Evolutionary conservation across 768 basidiomycete species (phyloP).

Genomic region (Saitozyma podzolica): DNA sequence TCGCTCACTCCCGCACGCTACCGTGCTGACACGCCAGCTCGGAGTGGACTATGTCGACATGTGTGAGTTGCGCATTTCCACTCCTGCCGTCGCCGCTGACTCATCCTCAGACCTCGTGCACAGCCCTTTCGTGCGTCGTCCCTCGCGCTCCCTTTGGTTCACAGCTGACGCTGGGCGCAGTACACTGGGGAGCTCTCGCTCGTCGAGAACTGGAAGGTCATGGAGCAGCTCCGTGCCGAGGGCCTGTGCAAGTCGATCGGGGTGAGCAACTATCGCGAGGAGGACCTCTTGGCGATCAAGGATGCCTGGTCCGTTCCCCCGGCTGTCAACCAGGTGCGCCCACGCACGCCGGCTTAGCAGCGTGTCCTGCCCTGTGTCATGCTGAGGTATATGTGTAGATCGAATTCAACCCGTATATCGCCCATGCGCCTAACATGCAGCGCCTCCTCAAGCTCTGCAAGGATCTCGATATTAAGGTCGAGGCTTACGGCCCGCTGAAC

Average conservation of each 20-base stretch:
- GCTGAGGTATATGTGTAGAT: constrained; percentile 35
- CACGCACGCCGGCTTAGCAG: too few relatives aligned
- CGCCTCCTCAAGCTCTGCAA: constrained; percentile 46
- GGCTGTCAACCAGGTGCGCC: constrained; percentile 50
- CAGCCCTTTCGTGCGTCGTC: constrained; percentile 8
- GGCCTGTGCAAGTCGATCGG: constrained; percentile 56
- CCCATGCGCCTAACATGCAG: constrained; percentile 25
- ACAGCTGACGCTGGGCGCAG: too few relatives aligned
- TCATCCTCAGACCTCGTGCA: constrained; percentile 59
- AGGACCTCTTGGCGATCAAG: constrained; percentile 50
- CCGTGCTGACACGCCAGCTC: constrained; percentile 6
- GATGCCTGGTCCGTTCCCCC: constrained; percentile 47
- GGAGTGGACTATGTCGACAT: constrained; percentile 26
- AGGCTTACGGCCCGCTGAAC: constrained; percentile 41
- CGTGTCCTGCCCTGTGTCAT: background rate
- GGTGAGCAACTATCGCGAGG: constrained; percentile 53
- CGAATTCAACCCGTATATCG: constrained; percentile 54
- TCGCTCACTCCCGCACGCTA: background rate
- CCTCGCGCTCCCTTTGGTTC: background rate
- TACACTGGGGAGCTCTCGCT: constrained; percentile 33
- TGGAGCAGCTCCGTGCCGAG: constrained; percentile 62
- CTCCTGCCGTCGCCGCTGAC: background rate
- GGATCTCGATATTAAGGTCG: constrained; percentile 45
- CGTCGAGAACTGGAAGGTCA: constrained; percentile 61
- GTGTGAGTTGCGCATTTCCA: constrained; percentile 53